phyloP scores from a whole-genome alignment of 1,284 basidiomycete genomes.

The Leucoagaricus sp. region DNA sequence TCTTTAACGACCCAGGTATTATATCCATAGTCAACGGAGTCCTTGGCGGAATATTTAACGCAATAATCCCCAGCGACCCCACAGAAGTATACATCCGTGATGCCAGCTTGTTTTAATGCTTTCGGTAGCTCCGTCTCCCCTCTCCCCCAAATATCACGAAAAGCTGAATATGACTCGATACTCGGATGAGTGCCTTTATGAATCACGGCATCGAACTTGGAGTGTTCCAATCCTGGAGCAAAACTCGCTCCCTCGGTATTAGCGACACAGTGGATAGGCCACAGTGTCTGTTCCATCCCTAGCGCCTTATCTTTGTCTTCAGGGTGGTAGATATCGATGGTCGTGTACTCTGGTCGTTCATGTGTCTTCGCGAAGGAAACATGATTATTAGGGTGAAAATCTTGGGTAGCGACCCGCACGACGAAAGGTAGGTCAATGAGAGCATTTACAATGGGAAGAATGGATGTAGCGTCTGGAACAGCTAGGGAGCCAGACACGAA shows the following conservation, averaged over 20 bases:
- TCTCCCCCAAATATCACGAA: constrained; percentile 48
- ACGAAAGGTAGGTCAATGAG: constrained; percentile 44
- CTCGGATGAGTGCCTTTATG: constrained; percentile 45
- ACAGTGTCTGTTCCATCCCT: constrained; percentile 46
- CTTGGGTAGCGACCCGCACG: constrained; percentile 45
- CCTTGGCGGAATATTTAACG: constrained; percentile 49
- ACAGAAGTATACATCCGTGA: constrained; percentile 49
- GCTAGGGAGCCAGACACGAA: constrained; percentile 50
- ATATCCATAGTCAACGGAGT: constrained; percentile 43
- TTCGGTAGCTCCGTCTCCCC: constrained; percentile 37
- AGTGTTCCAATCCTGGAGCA: constrained; percentile 39
- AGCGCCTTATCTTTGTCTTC: constrained; percentile 25
- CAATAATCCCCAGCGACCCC: constrained; percentile 57
- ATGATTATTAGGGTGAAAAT: constrained; percentile 50
- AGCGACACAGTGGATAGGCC: constrained; percentile 55
- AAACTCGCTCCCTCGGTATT: constrained; percentile 43
- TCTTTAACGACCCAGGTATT: constrained; percentile 50
- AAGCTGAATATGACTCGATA: constrained; percentile 56
- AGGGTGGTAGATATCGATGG: constrained; percentile 41
- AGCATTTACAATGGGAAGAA: constrained; percentile 41
- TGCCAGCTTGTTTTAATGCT: constrained; percentile 33
- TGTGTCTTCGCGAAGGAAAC: constrained; percentile 52
- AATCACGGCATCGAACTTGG: constrained; percentile 39
- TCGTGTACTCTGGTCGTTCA: constrained; percentile 33
- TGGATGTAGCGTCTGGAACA: constrained; percentile 42